Conservation (phyloP, 139 green algal species). For the Pleodorina starrii region DNA sequence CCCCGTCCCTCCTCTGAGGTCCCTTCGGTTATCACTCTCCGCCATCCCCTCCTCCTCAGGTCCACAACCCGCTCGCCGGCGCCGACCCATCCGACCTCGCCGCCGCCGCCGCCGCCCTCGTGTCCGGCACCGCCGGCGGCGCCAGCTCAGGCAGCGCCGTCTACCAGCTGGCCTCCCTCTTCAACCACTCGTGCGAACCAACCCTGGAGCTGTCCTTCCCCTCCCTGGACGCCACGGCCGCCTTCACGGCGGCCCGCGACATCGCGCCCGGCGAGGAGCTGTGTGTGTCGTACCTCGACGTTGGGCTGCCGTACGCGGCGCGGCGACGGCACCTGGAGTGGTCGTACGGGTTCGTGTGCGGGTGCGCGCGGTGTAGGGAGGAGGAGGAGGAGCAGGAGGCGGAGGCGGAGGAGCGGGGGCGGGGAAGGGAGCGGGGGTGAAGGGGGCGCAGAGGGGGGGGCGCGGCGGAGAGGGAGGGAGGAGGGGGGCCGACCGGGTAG, state of each 20-base stretch:
- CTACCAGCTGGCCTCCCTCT: constrained; percentile 67
- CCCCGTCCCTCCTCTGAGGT: too few species aligned
- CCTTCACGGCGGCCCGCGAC: constrained; percentile 52
- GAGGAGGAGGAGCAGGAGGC: constrained; percentile 39
- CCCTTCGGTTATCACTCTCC: too few species aligned
- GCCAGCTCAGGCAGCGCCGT: constrained; percentile 66
- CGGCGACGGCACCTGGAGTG: constrained; percentile 56
- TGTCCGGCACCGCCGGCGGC: constrained; percentile 2
- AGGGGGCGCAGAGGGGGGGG: too few species aligned
- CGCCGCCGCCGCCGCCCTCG: not conserved
- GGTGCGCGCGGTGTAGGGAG: constrained; percentile 45
- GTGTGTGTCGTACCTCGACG: constrained; percentile 66
- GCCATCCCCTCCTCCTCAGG: not conserved
- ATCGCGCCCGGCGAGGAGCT: constrained; percentile 63
- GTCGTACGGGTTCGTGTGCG: constrained; percentile 55
- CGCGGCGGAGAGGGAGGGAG: not conserved
- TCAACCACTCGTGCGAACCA: constrained; percentile 75
- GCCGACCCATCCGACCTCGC: constrained; percentile 30
- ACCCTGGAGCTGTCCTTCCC: constrained; percentile 66
- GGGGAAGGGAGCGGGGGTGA: too few species aligned
- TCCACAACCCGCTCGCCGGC: constrained; percentile 40
- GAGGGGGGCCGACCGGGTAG: not conserved
- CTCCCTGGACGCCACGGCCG: constrained; percentile 54
- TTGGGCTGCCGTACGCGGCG: constrained; percentile 25
- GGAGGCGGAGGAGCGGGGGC: not conserved